Evolutionary conservation across 768 basidiomycete genomes (phyloP).

Genomic region (Suillus occidentalis): DNA sequence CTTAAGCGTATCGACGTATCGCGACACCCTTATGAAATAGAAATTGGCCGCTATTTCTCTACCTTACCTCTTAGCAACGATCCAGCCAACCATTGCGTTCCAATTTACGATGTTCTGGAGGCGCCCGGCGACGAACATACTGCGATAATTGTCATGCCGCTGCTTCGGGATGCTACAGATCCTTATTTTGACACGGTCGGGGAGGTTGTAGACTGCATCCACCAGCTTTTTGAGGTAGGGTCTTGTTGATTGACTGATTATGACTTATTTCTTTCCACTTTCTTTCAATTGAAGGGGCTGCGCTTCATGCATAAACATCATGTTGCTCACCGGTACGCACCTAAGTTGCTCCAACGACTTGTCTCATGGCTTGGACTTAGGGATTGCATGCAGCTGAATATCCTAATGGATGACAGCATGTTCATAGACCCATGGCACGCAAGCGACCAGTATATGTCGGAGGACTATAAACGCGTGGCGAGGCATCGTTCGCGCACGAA

Average conservation of each 20-base stretch:
- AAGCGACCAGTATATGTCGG: background rate
- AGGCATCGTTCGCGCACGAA: slow-evolving; percentile 30
- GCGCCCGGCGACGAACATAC: slow-evolving; percentile 7
- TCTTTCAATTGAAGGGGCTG: slow-evolving; percentile 28
- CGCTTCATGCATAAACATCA: slow-evolving; percentile 38
- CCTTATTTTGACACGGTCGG: slow-evolving; percentile 21
- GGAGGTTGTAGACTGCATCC: slow-evolving; percentile 24
- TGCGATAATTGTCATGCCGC: slow-evolving; percentile 25
- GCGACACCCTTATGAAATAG: slow-evolving; percentile 17
- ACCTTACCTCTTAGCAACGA: background rate
- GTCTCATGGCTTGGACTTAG: slow-evolving; percentile 24
- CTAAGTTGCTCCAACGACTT: background rate
- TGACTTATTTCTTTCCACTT: background rate
- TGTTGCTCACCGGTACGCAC: slow-evolving; percentile 38
- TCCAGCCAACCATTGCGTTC: slow-evolving; percentile 23
- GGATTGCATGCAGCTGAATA: slow-evolving; percentile 30
- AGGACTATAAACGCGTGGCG: slow-evolving; percentile 17
- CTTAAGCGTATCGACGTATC: slow-evolving; percentile 24
- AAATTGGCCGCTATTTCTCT: slow-evolving; percentile 19
- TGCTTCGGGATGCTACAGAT: slow-evolving; percentile 15
- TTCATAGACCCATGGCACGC: slow-evolving; percentile 32
- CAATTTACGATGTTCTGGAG: slow-evolving; percentile 18
- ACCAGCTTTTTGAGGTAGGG: slow-evolving; percentile 24
- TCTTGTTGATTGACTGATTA: background rate
- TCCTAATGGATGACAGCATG: slow-evolving; percentile 32